Base-by-base conservation (phyloP, 805 yeast genomes). In the Kregervanrija pseudodelftensis region DNA sequence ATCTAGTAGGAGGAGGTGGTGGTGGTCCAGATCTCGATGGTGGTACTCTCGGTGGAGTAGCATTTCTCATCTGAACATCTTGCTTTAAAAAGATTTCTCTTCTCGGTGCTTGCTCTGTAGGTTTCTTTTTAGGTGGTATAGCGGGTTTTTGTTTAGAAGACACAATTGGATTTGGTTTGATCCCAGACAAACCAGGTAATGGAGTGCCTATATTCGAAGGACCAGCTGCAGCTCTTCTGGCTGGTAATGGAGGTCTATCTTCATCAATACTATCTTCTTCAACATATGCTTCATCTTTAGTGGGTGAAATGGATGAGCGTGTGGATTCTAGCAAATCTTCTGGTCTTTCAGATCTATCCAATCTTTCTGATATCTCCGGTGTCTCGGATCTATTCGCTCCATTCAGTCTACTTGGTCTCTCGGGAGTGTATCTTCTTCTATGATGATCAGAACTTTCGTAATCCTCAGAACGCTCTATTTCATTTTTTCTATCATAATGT, bases 1-100 rank as follows among this genome's bases (percentile, higher is more conserved):
- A 33, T 37, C 61, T 48, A 4, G 63, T 51, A n/a, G 66, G 63
- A 5, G 72, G 72, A 0, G 72, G 69, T 4, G 66, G 58, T 4
- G 70, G 66, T 4, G 53, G 49, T 3, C 47, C 13, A 51, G 22
- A 14, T 12, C 46, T 40, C 30, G 39, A 49, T 9, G 52, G 46
- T 9, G 51, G 46, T 9, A 48, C 48, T 5, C 45, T 39, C 2
- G 56, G 49, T 12, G 46, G 47, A 15, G 16, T 37, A 12, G 41
- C 37, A 22, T 22, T 22, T 7, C 28, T 22, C 8, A 22, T 22
- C 28, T 22, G 28, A 22, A 22, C 28, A 22, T 22, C 28, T 22
- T 22, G 28, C 8, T 22, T 22, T 7, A 22, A 7, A 22, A 22
- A 22, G 28, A 22, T 22, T 22, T 22, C 28, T 22, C 28, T 22